Evolutionary conservation across 2,329 filamentous ascomycete species (phyloP).

Genomic region (Ciborinia camelliae): DNA sequence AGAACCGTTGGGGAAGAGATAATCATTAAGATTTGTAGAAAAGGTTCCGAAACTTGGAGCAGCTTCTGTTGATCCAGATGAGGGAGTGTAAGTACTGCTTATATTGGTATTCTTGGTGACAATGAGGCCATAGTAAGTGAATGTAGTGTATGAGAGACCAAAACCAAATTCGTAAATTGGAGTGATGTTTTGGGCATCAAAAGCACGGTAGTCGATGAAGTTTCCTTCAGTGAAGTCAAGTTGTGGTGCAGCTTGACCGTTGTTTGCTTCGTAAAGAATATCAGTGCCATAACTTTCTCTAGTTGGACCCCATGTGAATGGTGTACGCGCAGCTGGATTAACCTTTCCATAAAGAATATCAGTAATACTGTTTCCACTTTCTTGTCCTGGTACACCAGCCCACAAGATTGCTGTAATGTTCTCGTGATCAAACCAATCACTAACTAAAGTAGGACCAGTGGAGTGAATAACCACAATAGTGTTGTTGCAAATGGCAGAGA

Average conservation of each 20-base stretch:
- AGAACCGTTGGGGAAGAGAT: conserved; percentile 61
- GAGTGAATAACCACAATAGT: conserved; percentile 91
- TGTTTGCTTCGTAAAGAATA: conserved; percentile 55
- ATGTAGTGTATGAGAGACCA: conserved; percentile 77
- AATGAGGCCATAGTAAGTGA: conserved; percentile 66
- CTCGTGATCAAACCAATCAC: conserved; percentile 68
- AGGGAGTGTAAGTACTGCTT: conserved; percentile 43
- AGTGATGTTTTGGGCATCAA: conserved; percentile 60
- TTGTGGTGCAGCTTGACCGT: conserved; percentile 63
- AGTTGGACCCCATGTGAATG: conserved; percentile 74
- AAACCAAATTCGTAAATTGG: conserved; percentile 80
- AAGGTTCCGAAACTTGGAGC: conserved; percentile 63
- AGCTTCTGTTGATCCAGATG: conserved; percentile 56
- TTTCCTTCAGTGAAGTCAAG: conserved; percentile 72
- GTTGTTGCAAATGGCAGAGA: conserved; percentile 75
- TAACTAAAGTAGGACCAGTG: conserved; percentile 72
- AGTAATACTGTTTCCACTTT: conserved; percentile 74
- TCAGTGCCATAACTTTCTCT: conserved; percentile 47
- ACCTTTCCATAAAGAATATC: conserved; percentile 81
- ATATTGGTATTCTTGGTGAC: conserved; percentile 31
- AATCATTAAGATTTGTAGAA: conserved; percentile 60
- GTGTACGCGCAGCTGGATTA: conserved; percentile 72
- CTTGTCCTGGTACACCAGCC: conserved; percentile 78
- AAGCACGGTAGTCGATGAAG: conserved; percentile 78
- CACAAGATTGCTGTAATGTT: conserved; percentile 84